Evolutionary conservation across 2,329 filamentous ascomycete genomes (phyloP).

Genomic region (Colletotrichum sp.): DNA sequence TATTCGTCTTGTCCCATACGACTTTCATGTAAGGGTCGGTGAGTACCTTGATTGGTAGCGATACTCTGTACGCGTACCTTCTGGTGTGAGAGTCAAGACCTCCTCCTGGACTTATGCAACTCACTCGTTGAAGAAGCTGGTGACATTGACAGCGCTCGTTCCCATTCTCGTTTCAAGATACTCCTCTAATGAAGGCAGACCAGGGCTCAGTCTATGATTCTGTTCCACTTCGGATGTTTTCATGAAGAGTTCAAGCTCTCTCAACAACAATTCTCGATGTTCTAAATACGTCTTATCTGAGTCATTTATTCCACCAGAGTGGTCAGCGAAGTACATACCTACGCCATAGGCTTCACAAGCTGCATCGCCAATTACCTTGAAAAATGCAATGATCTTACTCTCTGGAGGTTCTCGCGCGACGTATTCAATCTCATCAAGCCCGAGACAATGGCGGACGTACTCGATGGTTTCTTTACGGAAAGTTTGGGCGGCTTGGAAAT

Average conservation of each 20-base stretch:
- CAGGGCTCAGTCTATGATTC: not conserved
- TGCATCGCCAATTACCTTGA: not conserved
- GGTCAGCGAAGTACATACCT: not conserved
- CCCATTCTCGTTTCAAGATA: not conserved
- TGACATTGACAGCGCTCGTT: not conserved
- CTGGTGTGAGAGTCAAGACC: not conserved
- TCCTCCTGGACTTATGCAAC: not conserved
- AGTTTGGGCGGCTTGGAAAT: not conserved
- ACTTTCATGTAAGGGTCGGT: not conserved
- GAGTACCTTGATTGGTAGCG: not conserved
- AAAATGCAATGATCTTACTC: not conserved
- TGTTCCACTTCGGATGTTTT: not conserved
- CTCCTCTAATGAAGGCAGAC: not conserved
- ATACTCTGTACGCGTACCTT: not conserved
- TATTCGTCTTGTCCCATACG: not conserved
- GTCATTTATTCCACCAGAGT: not conserved
- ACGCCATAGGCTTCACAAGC: not conserved
- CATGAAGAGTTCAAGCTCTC: not conserved
- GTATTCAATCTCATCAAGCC: not conserved
- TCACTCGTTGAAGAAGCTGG: not conserved
- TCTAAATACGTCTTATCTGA: not conserved
- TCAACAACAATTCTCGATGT: not conserved
- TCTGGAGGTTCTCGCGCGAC: not conserved
- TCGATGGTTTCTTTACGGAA: not conserved
- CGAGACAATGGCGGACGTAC: not conserved